Evolutionary conservation across 2,329 filamentous ascomycete species (phyloP), one percentile per base, ranked within the genome.

Genomic region (Chalaropsis ovoidea): DNA sequence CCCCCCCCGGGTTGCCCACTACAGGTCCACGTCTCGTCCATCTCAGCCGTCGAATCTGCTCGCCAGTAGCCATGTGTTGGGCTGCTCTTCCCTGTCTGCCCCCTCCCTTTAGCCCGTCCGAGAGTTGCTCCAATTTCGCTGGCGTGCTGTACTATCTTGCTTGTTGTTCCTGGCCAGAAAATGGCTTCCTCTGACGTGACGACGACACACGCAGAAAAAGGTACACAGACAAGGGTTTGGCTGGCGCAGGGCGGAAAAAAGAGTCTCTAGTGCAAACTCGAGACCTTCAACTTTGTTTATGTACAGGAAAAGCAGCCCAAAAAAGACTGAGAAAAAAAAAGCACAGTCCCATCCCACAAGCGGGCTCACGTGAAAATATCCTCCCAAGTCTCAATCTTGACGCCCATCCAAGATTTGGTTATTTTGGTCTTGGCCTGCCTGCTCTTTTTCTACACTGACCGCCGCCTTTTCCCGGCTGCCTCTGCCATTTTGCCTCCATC

Each of bases 361-460:
- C 27, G 54, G 54, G 54, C 54, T 35, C 54, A n/a, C 54, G 54
- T 58, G 54, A 58, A 58, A 58, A 58, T 39, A 58, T 58, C 27
- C 17, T 58, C n/a, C 15, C 42, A n/a, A 17, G 61, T 31, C 65
- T 63, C 63, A 42, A 62, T 49, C 60, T 65, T 71, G 68, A 67
- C 69, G 68, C 27, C 31, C n/a, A 11, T 35, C n/a, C 10, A 39
- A 10, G 10, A 58, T 19, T 35, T 10, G 7, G 54, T 19, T 35
- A 15, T 35, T 39, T 58, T 15, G 17, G 39, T 35, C n/a, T 35
- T 35, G 17, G 31, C 10, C 7, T 58, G 15, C 54, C 8, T 11
- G 31, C 27, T 19, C 24, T 39, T 39, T 47, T 19, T 8, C 15
- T 3, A n/a, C 13, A 47, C 43, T 47, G 43, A 5, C 35, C 35